Conservation (phyloP, 2,329 filamentous ascomycete genomes). For the Ophiostoma sp. region DNA sequence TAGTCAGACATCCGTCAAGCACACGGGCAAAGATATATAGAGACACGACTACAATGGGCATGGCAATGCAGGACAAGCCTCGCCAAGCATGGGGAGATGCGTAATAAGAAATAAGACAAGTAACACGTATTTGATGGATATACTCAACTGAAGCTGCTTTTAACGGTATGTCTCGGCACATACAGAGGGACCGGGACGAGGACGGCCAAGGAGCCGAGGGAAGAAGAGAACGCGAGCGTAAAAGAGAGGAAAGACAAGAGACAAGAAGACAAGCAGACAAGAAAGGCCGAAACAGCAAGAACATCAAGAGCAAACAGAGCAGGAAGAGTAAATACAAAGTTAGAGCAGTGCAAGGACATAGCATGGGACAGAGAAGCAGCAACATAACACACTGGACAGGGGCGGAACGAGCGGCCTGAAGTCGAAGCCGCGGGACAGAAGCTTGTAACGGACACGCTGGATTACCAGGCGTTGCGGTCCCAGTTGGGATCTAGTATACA, state of each 20-base stretch:
- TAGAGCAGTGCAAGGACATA: background rate
- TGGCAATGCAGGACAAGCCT: background rate
- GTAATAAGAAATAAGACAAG: background rate
- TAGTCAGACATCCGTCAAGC: background rate
- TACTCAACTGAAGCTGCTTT: slow-evolving; percentile 11
- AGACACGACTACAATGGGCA: background rate
- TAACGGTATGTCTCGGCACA: background rate
- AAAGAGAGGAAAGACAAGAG: background rate
- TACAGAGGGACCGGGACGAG: background rate
- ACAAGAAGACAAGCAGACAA: background rate
- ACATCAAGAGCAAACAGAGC: background rate
- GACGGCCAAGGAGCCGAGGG: background rate
- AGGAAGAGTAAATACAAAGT: background rate
- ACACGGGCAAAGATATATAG: background rate
- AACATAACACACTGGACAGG: background rate
- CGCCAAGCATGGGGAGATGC: background rate
- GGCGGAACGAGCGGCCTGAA: background rate
- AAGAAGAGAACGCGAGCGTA: background rate
- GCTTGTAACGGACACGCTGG: background rate
- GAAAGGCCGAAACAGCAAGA: background rate
- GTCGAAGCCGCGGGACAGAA: background rate
- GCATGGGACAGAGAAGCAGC: background rate
- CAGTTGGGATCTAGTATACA: slow-evolving; percentile 67
- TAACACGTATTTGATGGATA: background rate
- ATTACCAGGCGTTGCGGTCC: slow-evolving; percentile 85